Evolutionary conservation across 2,329 filamentous ascomycete species (phyloP).

Genomic region (Paramyrothecium sp.): DNA sequence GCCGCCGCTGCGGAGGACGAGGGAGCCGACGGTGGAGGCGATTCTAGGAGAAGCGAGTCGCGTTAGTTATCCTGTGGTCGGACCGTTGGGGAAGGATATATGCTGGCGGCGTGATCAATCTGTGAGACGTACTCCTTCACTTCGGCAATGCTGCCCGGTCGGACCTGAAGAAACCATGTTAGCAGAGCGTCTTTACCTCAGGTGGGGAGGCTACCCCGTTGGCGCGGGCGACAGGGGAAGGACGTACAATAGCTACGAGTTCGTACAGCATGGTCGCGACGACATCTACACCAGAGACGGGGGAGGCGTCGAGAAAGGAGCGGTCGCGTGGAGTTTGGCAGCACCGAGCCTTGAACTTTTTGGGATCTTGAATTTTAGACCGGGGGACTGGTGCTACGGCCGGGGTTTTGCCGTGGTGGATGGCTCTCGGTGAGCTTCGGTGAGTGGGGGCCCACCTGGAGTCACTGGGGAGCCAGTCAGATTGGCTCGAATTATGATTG

Average conservation of each 20-base stretch:
- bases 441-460: not conserved
- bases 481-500: no score
- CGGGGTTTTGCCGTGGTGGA: constrained; percentile 29
- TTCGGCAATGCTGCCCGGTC: constrained; percentile 83
- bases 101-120: not conserved
- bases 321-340: not conserved
- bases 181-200: constrained; percentile 8
- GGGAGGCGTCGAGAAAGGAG: constrained; percentile 1
- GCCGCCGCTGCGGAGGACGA: constrained; percentile 80
- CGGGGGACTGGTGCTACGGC: constrained; percentile 8
- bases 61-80: not conserved
- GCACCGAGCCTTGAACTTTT: not conserved
- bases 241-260: constrained; percentile 85
- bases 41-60: constrained; percentile 57
- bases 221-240: not conserved
- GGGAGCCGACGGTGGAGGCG: constrained; percentile 77
- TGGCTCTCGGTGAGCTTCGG: not conserved
- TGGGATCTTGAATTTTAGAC: constrained; percentile 21
- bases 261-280: constrained; percentile 84
- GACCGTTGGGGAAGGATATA: constrained; percentile 1
- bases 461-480: no score
- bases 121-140: constrained; percentile 79
- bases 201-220: no score
- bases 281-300: constrained; percentile 21
- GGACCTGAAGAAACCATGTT: constrained; percentile 61